Evolutionary conservation across 305 asterid genomes (phyloP).

Genomic region (Solanum hybrid): DNA sequence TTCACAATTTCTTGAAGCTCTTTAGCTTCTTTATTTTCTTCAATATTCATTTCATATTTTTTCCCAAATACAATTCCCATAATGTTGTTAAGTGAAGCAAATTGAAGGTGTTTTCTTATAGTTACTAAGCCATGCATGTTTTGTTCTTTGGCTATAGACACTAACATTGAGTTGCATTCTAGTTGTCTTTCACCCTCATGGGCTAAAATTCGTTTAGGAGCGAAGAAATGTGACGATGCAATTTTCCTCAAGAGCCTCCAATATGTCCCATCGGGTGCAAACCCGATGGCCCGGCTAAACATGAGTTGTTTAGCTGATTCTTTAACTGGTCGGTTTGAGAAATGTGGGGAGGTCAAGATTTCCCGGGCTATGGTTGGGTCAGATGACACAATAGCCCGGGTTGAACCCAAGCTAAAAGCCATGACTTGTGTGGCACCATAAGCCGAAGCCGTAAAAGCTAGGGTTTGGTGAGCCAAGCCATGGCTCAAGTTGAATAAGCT

Average conservation of each 20-base stretch:
- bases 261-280: slow-evolving; percentile 52
- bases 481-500: slow-evolving; percentile 47
- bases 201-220: slow-evolving; percentile 39
- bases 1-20: slow-evolving; percentile 41
- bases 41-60: slow-evolving; percentile 19
- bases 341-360: slow-evolving; percentile 47
- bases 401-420: slow-evolving; percentile 65
- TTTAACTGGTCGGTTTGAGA: slow-evolving; percentile 51
- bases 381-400: slow-evolving; percentile 37
- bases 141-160: slow-evolving; percentile 32
- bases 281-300: slow-evolving; percentile 68
- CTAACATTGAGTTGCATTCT: slow-evolving; percentile 38
- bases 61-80: slow-evolving; percentile 51
- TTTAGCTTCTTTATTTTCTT: slow-evolving; percentile 21
- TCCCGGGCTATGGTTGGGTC: slow-evolving; percentile 43
- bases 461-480: slow-evolving; percentile 62
- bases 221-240: slow-evolving; percentile 43
- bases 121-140: slow-evolving; percentile 24
- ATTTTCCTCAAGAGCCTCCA: slow-evolving; percentile 49
- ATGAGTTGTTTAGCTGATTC: slow-evolving; percentile 54
- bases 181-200: slow-evolving; percentile 32
- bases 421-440: slow-evolving; percentile 29
- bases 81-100: slow-evolving; percentile 38
- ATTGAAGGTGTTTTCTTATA: slow-evolving; percentile 40
- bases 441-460: slow-evolving; percentile 34